These are phyloP conservation scores for Cornus florida DNA, from an alignment of 148 eudicot species.

Conservation along the genomic window DNA sequence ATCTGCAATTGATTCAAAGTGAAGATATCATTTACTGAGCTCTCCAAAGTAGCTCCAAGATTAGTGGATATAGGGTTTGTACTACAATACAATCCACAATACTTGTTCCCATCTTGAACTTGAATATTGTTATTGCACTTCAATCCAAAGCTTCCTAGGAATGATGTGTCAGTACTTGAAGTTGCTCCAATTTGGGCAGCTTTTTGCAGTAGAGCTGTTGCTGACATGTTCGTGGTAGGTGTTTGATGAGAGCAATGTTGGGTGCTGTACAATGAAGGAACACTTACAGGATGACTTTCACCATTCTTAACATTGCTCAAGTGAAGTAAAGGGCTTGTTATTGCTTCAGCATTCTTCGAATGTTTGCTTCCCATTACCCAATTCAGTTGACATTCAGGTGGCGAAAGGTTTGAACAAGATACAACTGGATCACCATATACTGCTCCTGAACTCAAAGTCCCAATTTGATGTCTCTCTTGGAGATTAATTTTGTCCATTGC, in stretches of 20 bases:
- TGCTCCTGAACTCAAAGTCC: conserved; percentile 9
- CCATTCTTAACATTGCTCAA: conserved; percentile 12
- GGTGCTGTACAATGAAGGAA: conserved; percentile 65
- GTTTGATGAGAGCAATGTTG: conserved; percentile 42
- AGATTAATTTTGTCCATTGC: conserved; percentile 8
- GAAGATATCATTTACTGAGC: conserved; percentile 43
- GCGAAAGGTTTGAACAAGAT: conserved; percentile 18
- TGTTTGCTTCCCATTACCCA: conserved; percentile 34
- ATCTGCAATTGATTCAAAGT: conserved; percentile 27
- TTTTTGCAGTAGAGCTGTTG: conserved; percentile 81
- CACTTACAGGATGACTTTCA: conserved; percentile 17
- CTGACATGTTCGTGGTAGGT: conserved; percentile 49
- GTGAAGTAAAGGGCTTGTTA: conserved; percentile 14
- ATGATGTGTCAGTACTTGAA: conserved; percentile 30
- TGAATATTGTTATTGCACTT: conserved; percentile 25
- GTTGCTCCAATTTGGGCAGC: conserved; percentile 81
- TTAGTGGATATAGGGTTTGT: conserved; percentile 38
- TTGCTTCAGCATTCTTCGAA: conserved; percentile 1
- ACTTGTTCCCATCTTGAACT: conserved; percentile 29
- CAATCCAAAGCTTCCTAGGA: conserved; percentile 43
- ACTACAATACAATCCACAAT: conserved; percentile 38
- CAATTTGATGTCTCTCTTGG: conserved; percentile 25
- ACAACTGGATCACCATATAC: conserved; percentile 8
- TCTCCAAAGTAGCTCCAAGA: conserved; percentile 40
- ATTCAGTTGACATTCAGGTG: conserved; percentile 25